Base-by-base conservation (phyloP, 345 rosid genomes). In the Dimocarpus longan region DNA sequence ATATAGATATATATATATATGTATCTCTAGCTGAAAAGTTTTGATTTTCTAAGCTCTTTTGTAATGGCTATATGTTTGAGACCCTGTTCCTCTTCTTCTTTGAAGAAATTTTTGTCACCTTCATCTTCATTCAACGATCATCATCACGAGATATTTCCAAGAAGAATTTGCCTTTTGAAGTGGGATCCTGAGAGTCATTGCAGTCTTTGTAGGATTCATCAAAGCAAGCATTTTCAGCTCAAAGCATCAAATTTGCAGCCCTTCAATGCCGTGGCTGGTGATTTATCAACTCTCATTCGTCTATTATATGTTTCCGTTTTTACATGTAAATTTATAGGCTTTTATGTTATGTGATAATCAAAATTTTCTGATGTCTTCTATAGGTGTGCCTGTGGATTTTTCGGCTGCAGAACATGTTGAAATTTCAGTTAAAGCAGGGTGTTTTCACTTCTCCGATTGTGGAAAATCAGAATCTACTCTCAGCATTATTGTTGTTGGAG, bases 401-500 rank as follows among this genome's bases (percentile, higher is more conserved):
- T 46, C 70, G 44, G 78, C n/a, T 12, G 22, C 76, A 22, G 80
- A 81, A 32, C 44, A 56, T 19, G 71, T 70, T 21, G 67, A 81
- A 18, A 39, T 48, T 62, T 76, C 10, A 71, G 75, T 48, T 7
- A 71, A 75, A 59, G 75, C 72, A 59, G 57, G 70, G 28, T 65
- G 37, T 2, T 8, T 72, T 64, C 72, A 82, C 75, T 48, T 72
- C 46, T 22, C 15, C 4, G 74, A 76, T 11, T 10, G 76, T 15
- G 18, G 63, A 13, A 79, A 68, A 73, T 64, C 82, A 62, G 82
- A 79, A 26, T 68, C 80, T 24, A 69, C 68, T 24, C 80, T 82
- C 66, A 82, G 77, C 79, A 79, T 85, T 43, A 59, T 82, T 39
- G 78, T 85, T 40, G 56, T 80, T 54, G 88, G 88, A 46, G 88